These are phyloP conservation scores for Mariannaea elegans DNA, from an alignment of 2,329 filamentous ascomycete species.

Conservation along the genomic window DNA sequence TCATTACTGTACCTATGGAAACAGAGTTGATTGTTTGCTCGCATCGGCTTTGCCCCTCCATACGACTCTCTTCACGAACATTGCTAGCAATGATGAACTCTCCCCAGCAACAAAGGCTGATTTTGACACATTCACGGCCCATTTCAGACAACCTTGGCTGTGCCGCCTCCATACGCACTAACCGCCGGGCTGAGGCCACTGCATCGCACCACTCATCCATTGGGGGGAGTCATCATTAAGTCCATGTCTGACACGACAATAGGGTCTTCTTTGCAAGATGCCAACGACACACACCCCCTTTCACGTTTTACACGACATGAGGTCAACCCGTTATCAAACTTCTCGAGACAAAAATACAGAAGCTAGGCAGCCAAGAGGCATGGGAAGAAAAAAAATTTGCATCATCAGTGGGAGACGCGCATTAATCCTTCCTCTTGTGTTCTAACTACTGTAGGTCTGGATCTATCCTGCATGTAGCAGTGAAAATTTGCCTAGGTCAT, in stretches of 20 bases:
- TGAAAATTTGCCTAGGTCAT: conserved; percentile 7
- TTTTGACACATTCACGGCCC: background rate
- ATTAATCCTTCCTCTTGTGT: conserved; percentile 7
- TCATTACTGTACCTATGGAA: too few species aligned
- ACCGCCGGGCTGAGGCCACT: conserved; percentile 14
- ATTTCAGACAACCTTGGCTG: background rate
- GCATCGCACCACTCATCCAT: conserved; percentile 13
- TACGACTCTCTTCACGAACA: background rate
- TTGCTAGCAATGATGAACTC: background rate
- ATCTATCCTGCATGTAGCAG: conserved; percentile 5
- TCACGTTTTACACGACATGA: too few species aligned
- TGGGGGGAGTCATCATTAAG: background rate
- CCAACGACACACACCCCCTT: too few species aligned
- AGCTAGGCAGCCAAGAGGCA: conserved; percentile 1
- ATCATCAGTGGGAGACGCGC: background rate
- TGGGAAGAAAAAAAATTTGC: background rate
- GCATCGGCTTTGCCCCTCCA: background rate
- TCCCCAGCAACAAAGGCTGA: background rate
- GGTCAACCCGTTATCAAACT: background rate
- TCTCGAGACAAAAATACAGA: background rate
- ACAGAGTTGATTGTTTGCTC: too few species aligned
- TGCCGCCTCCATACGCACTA: conserved; percentile 3
- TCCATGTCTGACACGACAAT: background rate
- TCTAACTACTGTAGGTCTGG: conserved; percentile 5
- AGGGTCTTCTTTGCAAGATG: background rate